phyloP scores from a whole-genome alignment of 805 yeast genomes.

The Ogataea dorogensis region DNA sequence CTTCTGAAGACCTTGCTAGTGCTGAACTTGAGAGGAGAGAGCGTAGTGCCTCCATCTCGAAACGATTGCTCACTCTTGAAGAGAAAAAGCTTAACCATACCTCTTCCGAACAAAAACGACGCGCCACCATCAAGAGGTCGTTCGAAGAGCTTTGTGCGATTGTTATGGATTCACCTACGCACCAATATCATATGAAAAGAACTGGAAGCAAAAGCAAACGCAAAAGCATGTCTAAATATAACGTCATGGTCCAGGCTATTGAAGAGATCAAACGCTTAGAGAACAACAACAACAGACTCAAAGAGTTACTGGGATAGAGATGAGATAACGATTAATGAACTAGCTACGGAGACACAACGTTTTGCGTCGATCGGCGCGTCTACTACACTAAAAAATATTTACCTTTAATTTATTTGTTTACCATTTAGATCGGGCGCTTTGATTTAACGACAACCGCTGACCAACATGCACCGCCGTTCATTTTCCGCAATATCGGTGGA shows the following conservation, averaged over 20 bases:
- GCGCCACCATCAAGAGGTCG: slow-evolving; percentile 37
- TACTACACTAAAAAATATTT: background rate
- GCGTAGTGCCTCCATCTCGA: slow-evolving; percentile 3
- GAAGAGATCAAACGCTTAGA: slow-evolving; percentile 29
- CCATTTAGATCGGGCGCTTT: slow-evolving; percentile 3
- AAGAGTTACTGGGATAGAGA: slow-evolving; percentile 11
- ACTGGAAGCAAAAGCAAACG: slow-evolving; percentile 19
- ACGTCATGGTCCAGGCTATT: slow-evolving; percentile 31
- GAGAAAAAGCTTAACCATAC: slow-evolving; percentile 40
- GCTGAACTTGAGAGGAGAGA: slow-evolving; percentile 5
- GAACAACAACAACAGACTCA: slow-evolving; percentile 20
- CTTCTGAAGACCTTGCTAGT: too few relatives aligned
- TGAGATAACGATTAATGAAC: slow-evolving; percentile 5
- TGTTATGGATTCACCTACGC: slow-evolving; percentile 20
- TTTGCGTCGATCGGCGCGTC: slow-evolving; percentile 8
- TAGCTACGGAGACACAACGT: slow-evolving; percentile 2
- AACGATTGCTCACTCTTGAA: slow-evolving; percentile 27
- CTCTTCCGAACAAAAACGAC: slow-evolving; percentile 40
- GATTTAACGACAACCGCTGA: background rate
- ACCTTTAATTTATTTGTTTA: slow-evolving; percentile 8
- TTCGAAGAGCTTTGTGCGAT: slow-evolving; percentile 36
- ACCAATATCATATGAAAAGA: slow-evolving; percentile 7
- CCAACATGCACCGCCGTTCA: slow-evolving; percentile 10
- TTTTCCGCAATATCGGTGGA: slow-evolving; percentile 11
- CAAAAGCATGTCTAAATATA: slow-evolving; percentile 28